Percentiles rank a stretch among this genome's conserved stretches.
These are phyloP conservation scores for Dimocarpus longan DNA, from an alignment of 345 rosid genomes.

Conservation along the genomic window DNA sequence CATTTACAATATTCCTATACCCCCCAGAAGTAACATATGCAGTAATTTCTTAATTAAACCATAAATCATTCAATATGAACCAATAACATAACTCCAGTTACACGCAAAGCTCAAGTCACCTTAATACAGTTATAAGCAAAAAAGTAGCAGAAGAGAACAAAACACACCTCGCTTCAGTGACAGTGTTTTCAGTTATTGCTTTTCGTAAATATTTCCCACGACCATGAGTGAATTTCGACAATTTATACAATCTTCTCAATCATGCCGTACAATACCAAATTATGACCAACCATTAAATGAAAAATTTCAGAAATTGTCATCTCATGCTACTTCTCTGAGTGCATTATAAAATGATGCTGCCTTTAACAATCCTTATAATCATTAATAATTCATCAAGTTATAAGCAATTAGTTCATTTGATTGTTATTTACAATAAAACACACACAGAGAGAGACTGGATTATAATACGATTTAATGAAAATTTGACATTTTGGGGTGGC, in stretches of 20 bases:
- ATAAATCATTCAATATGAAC: not conserved
- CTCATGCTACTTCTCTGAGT: slow-evolving; percentile 6
- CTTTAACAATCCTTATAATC: not conserved
- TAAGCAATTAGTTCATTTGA: not conserved
- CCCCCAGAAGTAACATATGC: not conserved
- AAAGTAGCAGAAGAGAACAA: no score
- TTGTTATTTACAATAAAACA: not conserved
- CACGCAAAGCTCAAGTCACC: no score
- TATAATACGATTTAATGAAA: no score
- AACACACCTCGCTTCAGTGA: no score
- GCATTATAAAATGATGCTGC: not conserved
- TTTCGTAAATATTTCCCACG: no score
- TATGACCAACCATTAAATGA: not conserved
- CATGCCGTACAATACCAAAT: slow-evolving; percentile 85
- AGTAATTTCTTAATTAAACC: not conserved
- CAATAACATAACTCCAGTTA: no score
- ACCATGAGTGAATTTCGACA: no score
- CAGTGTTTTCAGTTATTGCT: no score
- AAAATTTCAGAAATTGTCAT: not conserved
- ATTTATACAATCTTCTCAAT: no score
- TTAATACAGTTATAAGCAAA: no score
- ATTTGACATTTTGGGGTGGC: no score
- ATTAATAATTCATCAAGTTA: not conserved
- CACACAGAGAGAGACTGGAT: not conserved
- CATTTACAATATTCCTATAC: not conserved